Conservation (phyloP, 1,284 basidiomycete species). For the Cryptococcus wingfieldii region DNA sequence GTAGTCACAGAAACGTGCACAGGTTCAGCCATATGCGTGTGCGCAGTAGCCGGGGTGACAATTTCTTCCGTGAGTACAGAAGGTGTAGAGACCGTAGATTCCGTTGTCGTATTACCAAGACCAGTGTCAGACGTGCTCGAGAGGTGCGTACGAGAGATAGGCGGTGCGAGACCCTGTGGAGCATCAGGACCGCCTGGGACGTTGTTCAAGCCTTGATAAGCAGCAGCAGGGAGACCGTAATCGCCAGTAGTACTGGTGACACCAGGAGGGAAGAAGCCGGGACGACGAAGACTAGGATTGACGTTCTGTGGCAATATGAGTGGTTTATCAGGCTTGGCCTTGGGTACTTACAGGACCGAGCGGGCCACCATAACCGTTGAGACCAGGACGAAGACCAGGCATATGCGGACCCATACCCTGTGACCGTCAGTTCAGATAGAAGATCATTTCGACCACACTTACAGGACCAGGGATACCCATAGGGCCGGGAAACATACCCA, state of each 20-base stretch:
- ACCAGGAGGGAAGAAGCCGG: constrained; percentile 37
- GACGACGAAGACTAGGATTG: constrained; percentile 32
- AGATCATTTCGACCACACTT: constrained; percentile 5
- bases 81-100: constrained; percentile 20
- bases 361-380: constrained; percentile 41
- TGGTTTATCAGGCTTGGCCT: neutral
- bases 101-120: constrained; percentile 31
- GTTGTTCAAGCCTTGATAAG: constrained; percentile 28
- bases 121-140: constrained; percentile 30
- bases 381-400: constrained; percentile 42
- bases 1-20: constrained; percentile 5
- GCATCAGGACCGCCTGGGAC: constrained; percentile 5
- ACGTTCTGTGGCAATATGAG: constrained; percentile 27
- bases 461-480: constrained; percentile 40
- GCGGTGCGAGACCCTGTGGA: constrained; percentile 12
- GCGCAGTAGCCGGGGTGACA: constrained; percentile 24
- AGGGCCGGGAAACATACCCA: constrained; percentile 38
- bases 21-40: constrained; percentile 6
- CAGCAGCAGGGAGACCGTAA: constrained; percentile 38
- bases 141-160: constrained; percentile 8
- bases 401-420: constrained; percentile 45
- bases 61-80: constrained; percentile 24
- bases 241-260: constrained; percentile 29
- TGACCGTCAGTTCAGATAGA: neutral
- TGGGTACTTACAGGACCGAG: constrained; percentile 35